phyloP scores from a whole-genome alignment of 2,329 filamentous ascomycete genomes.

The Chrysoporthe cubensis region DNA sequence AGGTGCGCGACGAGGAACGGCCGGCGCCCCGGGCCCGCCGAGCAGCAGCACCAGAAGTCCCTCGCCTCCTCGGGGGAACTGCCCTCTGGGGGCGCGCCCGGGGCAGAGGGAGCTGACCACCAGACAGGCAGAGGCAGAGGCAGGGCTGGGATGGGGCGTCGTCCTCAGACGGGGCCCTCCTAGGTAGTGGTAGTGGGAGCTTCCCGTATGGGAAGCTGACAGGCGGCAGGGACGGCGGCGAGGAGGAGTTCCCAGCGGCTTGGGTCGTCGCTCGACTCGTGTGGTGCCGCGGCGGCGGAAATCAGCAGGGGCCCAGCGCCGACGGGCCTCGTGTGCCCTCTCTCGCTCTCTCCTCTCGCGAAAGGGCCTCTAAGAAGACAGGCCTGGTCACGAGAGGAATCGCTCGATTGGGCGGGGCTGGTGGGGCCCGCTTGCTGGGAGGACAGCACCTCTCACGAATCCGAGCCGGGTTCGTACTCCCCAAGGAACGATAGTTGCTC shows the following conservation, averaged over 20 bases:
- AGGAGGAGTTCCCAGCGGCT: constrained; percentile 1
- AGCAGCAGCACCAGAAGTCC: too few relatives aligned
- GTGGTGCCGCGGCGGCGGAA: background rate
- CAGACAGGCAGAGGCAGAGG: background rate
- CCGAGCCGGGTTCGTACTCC: too few relatives aligned
- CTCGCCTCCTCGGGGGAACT: too few relatives aligned
- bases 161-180: background rate
- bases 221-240: background rate
- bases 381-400: background rate
- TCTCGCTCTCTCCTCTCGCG: background rate
- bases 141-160: background rate
- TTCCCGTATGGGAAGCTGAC: constrained; percentile 7
- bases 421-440: background rate
- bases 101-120: background rate
- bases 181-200: background rate
- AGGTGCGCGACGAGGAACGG: too few relatives aligned
- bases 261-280: background rate
- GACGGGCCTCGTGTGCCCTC: background rate
- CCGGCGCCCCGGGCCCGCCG: too few relatives aligned
- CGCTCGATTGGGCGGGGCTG: background rate
- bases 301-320: background rate
- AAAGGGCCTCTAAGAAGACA: background rate
- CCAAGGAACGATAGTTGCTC: background rate
- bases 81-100: too few relatives aligned
- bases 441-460: background rate